phyloP scores from a whole-genome alignment of 352 stramenopile genomes.

The Pythium angustatum region DNA sequence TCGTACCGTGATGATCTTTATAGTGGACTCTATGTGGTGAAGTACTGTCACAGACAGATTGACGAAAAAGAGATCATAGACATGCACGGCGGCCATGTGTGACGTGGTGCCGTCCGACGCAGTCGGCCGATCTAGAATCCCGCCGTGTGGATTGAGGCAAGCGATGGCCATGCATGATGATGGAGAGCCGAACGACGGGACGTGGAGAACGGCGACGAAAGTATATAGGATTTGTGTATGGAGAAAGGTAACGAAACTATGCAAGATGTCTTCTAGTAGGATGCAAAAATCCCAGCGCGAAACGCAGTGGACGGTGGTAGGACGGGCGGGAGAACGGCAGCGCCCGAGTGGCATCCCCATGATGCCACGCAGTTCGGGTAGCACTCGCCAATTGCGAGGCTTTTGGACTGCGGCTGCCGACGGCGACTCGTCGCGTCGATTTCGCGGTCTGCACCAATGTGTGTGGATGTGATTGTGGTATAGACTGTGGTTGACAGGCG shows the following conservation, averaged over 20 bases:
- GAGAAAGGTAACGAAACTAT: background rate
- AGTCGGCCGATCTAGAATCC: too few species aligned
- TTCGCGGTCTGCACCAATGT: background rate
- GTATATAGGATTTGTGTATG: background rate
- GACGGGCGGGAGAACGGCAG: conserved; percentile 21
- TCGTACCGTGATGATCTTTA: background rate
- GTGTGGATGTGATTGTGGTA: background rate
- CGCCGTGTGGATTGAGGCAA: background rate
- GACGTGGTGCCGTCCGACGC: too few species aligned
- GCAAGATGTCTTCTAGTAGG: conserved; percentile 3
- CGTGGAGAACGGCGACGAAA: too few species aligned
- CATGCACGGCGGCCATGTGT: background rate
- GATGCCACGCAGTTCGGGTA: conserved; percentile 33
- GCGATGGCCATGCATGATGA: background rate
- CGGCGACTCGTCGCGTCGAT: conserved; percentile 1
- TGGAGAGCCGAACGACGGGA: too few species aligned
- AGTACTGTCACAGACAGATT: background rate
- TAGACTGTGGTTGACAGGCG: background rate
- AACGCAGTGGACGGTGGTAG: background rate
- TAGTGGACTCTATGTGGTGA: background rate
- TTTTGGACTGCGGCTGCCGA: conserved; percentile 31
- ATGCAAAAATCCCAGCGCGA: conserved; percentile 2
- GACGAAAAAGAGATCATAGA: too few species aligned
- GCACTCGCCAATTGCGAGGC: conserved; percentile 38
- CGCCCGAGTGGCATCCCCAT: conserved; percentile 31